phyloP scores from a whole-genome alignment of 768 basidiomycete genomes.

The Tulasnella sp. region DNA sequence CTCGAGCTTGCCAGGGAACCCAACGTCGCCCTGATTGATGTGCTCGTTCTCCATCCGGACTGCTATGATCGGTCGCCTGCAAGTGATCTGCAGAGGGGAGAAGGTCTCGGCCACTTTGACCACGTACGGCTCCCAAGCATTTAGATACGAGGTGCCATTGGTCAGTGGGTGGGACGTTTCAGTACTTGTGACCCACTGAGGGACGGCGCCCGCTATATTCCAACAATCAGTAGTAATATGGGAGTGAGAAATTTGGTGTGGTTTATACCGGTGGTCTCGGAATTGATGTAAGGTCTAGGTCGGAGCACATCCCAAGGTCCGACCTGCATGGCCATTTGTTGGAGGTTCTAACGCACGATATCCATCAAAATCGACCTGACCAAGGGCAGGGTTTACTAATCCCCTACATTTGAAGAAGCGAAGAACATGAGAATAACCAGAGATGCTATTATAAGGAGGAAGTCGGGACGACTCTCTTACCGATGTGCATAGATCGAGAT shows the following conservation, averaged over 20 bases:
- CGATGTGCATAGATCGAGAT: constrained; percentile 68
- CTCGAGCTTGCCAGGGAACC: constrained; percentile 30
- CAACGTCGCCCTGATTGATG: constrained; percentile 33
- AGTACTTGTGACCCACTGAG: constrained; percentile 58
- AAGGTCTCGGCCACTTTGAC: constrained; percentile 51
- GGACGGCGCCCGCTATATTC: constrained; percentile 48
- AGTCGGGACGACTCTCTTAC: too few species aligned
- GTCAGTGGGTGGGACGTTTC: constrained; percentile 60
- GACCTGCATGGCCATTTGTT: constrained; percentile 57
- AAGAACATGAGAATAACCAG: too few species aligned
- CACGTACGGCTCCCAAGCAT: constrained; percentile 64
- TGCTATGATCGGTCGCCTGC: constrained; percentile 62
- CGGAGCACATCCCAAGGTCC: constrained; percentile 73
- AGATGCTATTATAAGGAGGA: too few species aligned
- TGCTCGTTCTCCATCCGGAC: constrained; percentile 61
- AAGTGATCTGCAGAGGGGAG: constrained; percentile 51
- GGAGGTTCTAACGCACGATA: constrained; percentile 64
- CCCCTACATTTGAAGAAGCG: constrained; percentile 47
- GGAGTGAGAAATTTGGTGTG: too few species aligned
- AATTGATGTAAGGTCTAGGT: constrained; percentile 32
- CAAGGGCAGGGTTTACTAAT: constrained; percentile 60
- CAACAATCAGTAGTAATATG: too few species aligned
- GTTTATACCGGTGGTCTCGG: constrained; percentile 13
- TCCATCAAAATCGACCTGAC: constrained; percentile 58
- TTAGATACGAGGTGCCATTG: constrained; percentile 56